phyloP scores from a whole-genome alignment of 331 rosid species.

The Malus hybrid region DNA sequence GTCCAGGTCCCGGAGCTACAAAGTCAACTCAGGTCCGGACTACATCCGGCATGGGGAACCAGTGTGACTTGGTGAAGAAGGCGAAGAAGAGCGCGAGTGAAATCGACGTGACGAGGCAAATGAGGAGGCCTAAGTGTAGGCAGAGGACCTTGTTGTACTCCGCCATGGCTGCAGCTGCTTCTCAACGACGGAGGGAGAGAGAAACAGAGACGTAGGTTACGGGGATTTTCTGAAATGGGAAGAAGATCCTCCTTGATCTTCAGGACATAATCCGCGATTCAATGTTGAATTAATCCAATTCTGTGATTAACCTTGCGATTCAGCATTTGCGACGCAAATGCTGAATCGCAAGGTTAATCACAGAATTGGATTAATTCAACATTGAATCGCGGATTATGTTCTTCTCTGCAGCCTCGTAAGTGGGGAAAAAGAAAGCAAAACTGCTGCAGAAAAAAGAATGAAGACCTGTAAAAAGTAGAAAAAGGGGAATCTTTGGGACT shows the following conservation, averaged over 20 bases:
- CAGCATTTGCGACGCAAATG: slow-evolving; percentile 5
- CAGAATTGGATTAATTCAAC: not conserved
- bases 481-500: too few relatives aligned
- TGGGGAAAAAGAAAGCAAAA: too few relatives aligned
- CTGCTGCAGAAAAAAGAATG: too few relatives aligned
- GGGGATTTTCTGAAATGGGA: slow-evolving; percentile 43
- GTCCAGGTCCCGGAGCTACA: slow-evolving; percentile 15
- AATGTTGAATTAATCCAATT: too few relatives aligned
- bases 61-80: slow-evolving; percentile 29
- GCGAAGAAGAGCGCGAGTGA: slow-evolving; percentile 54
- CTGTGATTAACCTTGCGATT: too few relatives aligned
- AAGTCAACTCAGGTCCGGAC: not conserved
- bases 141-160: not conserved
- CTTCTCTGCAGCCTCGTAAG: not conserved
- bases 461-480: too few relatives aligned
- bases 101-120: slow-evolving; percentile 55
- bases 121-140: slow-evolving; percentile 44
- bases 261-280: slow-evolving; percentile 11
- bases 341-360: not conserved
- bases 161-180: too few relatives aligned
- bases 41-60: slow-evolving; percentile 42
- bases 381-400: not conserved
- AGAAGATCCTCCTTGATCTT: slow-evolving; percentile 52
- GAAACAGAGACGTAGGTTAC: too few relatives aligned
- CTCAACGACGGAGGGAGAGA: too few relatives aligned